Conservation (phyloP, 495 filamentous ascomycete species). For the Astrothelium macrocarpum region DNA sequence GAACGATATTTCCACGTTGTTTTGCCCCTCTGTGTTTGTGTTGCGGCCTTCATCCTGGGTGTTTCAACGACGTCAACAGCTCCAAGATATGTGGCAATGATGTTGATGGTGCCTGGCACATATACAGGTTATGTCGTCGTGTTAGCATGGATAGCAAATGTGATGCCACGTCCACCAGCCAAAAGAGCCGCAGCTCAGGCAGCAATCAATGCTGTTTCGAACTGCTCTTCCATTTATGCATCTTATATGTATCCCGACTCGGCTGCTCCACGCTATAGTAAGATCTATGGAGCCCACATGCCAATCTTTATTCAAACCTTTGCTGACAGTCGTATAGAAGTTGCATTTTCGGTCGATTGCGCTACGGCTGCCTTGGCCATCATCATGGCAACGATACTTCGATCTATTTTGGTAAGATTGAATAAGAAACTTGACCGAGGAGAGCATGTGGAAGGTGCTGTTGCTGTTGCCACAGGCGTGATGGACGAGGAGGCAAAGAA, state of each 20-base stretch:
- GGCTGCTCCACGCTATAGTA: constrained; percentile 39
- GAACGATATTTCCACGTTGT: constrained; percentile 73
- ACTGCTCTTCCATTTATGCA: constrained; percentile 64
- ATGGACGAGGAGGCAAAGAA: constrained; percentile 11
- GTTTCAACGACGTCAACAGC: constrained; percentile 54
- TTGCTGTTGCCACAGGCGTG: not conserved
- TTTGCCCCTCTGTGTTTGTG: constrained; percentile 55
- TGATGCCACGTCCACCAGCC: constrained; percentile 69
- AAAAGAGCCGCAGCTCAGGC: constrained; percentile 77
- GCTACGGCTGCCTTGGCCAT: constrained; percentile 58
- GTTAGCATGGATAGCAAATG: constrained; percentile 71
- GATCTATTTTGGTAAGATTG: constrained; percentile 54
- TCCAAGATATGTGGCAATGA: constrained; percentile 71
- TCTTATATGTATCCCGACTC: constrained; percentile 57
- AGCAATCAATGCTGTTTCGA: constrained; percentile 72
- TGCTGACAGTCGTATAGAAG: constrained; percentile 9
- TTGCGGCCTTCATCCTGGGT: constrained; percentile 67
- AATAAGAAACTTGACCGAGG: constrained; percentile 61
- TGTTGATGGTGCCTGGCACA: constrained; percentile 64
- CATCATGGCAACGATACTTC: constrained; percentile 50
- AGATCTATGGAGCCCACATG: constrained; percentile 7
- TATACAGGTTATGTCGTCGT: constrained; percentile 64
- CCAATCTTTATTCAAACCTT: not conserved
- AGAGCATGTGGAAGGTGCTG: constrained; percentile 35
- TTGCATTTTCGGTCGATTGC: constrained; percentile 70